These are phyloP conservation scores for Claviceps sp. DNA, from an alignment of 2,329 filamentous ascomycete species.

Conservation along the genomic window DNA sequence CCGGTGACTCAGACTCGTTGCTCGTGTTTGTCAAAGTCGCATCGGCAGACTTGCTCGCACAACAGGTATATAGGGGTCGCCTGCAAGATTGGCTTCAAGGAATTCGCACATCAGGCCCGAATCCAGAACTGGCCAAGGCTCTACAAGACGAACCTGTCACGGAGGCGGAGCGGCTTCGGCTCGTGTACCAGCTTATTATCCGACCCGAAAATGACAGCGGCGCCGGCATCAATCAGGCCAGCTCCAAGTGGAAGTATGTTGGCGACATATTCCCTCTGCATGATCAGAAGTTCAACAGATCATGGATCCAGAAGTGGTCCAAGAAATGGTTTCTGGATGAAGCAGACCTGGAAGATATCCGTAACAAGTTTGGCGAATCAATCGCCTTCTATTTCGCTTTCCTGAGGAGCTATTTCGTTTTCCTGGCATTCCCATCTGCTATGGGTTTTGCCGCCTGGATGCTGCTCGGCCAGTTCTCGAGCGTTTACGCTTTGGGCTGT, in stretches of 20 bases:
- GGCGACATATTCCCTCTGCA: constrained; percentile 68
- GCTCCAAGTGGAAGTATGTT: constrained; percentile 59
- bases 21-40: constrained; percentile 74
- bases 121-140: constrained; percentile 54
- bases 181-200: constrained; percentile 76
- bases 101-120: constrained; percentile 63
- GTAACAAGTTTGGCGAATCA: constrained; percentile 65
- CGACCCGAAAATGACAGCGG: constrained; percentile 61
- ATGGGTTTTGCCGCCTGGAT: constrained; percentile 69
- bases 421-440: constrained; percentile 67
- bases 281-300: constrained; percentile 59
- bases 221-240: constrained; percentile 58
- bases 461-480: constrained; percentile 73
- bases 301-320: constrained; percentile 63
- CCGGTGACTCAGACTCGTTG: constrained; percentile 60
- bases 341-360: constrained; percentile 58
- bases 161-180: constrained; percentile 75
- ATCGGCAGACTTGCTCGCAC: constrained; percentile 58
- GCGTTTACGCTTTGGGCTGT: constrained; percentile 63
- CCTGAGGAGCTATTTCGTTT: constrained; percentile 77
- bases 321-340: constrained; percentile 54
- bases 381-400: constrained; percentile 96
- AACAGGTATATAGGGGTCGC: constrained; percentile 74
- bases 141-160: constrained; percentile 65
- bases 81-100: constrained; percentile 92